Conservation (phyloP, 352 stramenopile genomes). For the Phytophthora quininea region DNA sequence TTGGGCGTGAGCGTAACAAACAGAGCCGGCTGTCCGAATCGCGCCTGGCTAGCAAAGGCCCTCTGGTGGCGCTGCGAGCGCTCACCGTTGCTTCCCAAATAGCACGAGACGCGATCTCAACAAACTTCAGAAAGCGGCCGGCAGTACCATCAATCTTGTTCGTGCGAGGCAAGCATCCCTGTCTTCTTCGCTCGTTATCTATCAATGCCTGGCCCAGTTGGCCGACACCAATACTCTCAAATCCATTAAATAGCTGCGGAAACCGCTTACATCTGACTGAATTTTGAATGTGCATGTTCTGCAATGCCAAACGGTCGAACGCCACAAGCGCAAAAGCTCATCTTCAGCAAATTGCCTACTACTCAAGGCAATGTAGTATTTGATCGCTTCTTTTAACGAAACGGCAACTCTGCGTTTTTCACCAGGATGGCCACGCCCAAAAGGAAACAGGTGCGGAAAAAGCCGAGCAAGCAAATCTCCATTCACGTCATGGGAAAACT, state of each 20-base stretch:
- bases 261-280: constrained; percentile 3
- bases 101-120: background rate
- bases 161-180: no score
- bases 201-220: background rate
- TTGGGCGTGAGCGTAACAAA: constrained; percentile 8
- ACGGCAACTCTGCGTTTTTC: background rate
- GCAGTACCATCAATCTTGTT: no score
- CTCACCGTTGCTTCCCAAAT: constrained; percentile 5
- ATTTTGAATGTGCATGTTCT: constrained; percentile 11
- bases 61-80: background rate
- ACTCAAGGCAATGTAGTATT: constrained; percentile 4
- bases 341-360: constrained; percentile 11
- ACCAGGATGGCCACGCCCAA: constrained; percentile 1
- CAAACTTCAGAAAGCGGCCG: background rate
- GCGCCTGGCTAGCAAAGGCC: background rate
- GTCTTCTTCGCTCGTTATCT: background rate
- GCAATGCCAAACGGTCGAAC: constrained; percentile 8
- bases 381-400: constrained; percentile 3
- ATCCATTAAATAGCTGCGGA: background rate
- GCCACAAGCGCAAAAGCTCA: constrained; percentile 8
- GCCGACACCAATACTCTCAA: constrained; percentile 1
- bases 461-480: constrained; percentile 8
- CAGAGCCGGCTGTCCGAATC: background rate
- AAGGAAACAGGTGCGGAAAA: constrained; percentile 17
- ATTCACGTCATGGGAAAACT: background rate